phyloP scores from a whole-genome alignment of 768 basidiomycete species.

The Russula sp. region DNA sequence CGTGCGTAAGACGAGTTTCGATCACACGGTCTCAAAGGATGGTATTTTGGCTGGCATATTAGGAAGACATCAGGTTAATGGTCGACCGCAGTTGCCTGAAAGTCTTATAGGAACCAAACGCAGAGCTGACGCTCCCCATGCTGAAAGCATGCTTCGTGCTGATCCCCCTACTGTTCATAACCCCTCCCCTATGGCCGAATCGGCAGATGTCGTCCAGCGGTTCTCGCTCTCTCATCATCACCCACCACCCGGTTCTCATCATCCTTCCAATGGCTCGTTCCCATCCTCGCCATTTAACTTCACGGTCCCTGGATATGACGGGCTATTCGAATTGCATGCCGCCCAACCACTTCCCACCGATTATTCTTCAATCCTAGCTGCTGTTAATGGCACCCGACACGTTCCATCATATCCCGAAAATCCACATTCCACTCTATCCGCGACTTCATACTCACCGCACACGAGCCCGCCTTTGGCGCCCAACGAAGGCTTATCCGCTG shows the following conservation, averaged over 20 bases:
- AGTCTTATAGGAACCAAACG: conserved; percentile 66
- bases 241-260: conserved; percentile 21
- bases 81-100: conserved; percentile 60
- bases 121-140: conserved; percentile 73
- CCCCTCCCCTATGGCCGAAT: conserved; percentile 17
- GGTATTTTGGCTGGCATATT: conserved; percentile 49
- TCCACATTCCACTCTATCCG: conserved; percentile 22
- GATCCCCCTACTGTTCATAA: conserved; percentile 47
- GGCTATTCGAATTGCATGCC: conserved; percentile 43
- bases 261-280: conserved; percentile 44
- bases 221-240: conserved; percentile 26
- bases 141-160: conserved; percentile 70
- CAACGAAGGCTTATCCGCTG: conserved; percentile 53
- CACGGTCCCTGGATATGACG: conserved; percentile 53
- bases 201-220: conserved; percentile 14
- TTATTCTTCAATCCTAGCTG: conserved; percentile 24
- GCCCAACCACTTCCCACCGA: conserved; percentile 27
- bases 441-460: conserved; percentile 34
- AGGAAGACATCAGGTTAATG: conserved; percentile 76
- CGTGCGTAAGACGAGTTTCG: conserved; percentile 91
- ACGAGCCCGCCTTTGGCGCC: conserved; percentile 28
- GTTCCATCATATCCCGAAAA: conserved; percentile 24
- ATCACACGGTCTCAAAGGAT: conserved; percentile 77
- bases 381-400: conserved; percentile 23
- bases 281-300: conserved; percentile 68